Percentiles rank a stretch among this genome's conserved stretches.
phyloP scores from a whole-genome alignment of 495 filamentous ascomycete genomes.

The Chaetomium cochliodes region DNA sequence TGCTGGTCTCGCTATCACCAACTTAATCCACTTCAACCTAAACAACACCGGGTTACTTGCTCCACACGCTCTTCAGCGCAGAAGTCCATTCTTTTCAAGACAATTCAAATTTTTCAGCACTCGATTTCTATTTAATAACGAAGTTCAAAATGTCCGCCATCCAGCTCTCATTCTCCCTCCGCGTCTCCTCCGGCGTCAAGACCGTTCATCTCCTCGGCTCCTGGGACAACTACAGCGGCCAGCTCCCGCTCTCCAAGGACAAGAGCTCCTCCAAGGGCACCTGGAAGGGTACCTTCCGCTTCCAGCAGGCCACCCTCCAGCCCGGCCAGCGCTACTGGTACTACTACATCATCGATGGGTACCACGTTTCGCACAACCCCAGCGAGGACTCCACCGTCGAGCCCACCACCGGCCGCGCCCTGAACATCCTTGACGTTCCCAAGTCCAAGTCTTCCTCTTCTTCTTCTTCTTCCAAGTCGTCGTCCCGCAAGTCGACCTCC shows the following conservation, averaged over 20 bases:
- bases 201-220: constrained; percentile 96
- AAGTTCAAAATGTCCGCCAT: constrained; percentile 72
- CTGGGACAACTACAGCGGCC: constrained; percentile 95
- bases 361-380: constrained; percentile 97
- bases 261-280: constrained; percentile 74
- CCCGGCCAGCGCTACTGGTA: constrained; percentile 96
- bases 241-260: constrained; percentile 88
- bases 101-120: constrained; percentile 40
- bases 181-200: constrained; percentile 95
- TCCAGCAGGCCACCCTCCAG: constrained; percentile 80
- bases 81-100: constrained; percentile 31
- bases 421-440: constrained; percentile 70
- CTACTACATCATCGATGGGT: constrained; percentile 99
- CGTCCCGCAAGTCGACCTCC: constrained; percentile 36
- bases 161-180: constrained; percentile 85
- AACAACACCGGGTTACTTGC: constrained; percentile 58
- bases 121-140: constrained; percentile 26
- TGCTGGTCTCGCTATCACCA: constrained; percentile 48
- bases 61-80: constrained; percentile 45
- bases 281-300: constrained; percentile 95
- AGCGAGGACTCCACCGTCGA: constrained; percentile 85
- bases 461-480: constrained; percentile 48
- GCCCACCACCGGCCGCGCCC: constrained; percentile 92
- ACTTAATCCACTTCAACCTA: constrained; percentile 38
- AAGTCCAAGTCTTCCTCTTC: constrained; percentile 51